These are phyloP conservation scores for Hibiscus syriacus DNA, from an alignment of 345 rosid genomes.

Conservation along the genomic window DNA sequence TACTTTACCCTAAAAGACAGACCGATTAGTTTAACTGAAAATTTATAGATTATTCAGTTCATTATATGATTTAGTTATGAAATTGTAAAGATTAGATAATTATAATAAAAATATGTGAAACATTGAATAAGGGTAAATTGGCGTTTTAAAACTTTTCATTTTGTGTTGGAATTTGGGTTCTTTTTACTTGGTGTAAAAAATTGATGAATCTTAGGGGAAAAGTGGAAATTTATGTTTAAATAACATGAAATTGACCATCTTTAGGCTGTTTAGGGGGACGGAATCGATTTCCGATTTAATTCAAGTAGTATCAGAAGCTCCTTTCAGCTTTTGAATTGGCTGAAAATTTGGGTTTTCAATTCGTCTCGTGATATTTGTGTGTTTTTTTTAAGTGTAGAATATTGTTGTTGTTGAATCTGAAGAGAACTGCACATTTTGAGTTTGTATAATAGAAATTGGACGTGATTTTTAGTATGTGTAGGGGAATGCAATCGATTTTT, in stretches of 20 bases:
- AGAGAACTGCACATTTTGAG: neutral
- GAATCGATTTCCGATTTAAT: conserved; percentile 56
- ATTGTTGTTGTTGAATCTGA: neutral
- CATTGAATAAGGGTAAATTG: too few relatives aligned
- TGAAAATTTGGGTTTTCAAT: conserved; percentile 15
- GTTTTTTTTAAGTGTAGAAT: neutral
- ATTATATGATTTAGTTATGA: too few relatives aligned
- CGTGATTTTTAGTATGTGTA: neutral
- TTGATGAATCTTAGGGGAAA: neutral
- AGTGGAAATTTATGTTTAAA: neutral
- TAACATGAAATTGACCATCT: neutral
- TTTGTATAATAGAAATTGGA: neutral
- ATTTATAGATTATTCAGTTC: too few relatives aligned
- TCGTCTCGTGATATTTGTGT: neutral
- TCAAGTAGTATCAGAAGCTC: conserved; percentile 54
- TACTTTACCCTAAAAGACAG: too few relatives aligned
- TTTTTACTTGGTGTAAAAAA: neutral
- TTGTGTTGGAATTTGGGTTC: neutral
- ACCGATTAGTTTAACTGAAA: too few relatives aligned
- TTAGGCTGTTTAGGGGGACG: conserved; percentile 13
- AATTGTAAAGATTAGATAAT: too few relatives aligned
- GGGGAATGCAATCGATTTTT: conserved; percentile 45
- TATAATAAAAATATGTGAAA: too few relatives aligned
- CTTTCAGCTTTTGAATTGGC: conserved; percentile 37
- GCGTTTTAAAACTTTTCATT: too few relatives aligned